Evolutionary conservation across 768 basidiomycete genomes (phyloP).

Genomic region (Daedaleopsis sinensis): DNA sequence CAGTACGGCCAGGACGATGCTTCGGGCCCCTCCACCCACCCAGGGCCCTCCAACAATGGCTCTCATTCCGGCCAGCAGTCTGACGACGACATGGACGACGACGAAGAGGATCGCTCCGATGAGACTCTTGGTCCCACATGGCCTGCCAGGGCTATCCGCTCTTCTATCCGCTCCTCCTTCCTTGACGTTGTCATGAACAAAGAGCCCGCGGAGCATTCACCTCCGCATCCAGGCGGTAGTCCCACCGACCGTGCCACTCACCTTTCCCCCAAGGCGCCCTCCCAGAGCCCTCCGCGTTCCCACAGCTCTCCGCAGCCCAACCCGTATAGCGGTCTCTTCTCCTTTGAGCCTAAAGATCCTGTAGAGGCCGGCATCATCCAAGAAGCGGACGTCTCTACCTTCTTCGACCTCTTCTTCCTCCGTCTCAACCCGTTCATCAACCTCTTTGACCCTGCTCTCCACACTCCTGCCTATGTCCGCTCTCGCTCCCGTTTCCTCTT

Average conservation of each 20-base stretch:
- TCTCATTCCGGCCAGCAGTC: slow-evolving; percentile 48
- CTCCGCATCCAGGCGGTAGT: slow-evolving; percentile 21
- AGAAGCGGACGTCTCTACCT: slow-evolving; percentile 67
- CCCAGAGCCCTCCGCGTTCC: slow-evolving; percentile 20
- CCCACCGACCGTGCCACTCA: slow-evolving; percentile 35
- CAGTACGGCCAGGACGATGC: slow-evolving; percentile 24
- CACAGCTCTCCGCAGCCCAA: slow-evolving; percentile 17
- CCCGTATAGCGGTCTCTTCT: slow-evolving; percentile 7
- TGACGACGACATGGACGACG: slow-evolving; percentile 61
- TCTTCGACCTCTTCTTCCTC: slow-evolving; percentile 80
- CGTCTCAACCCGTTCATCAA: slow-evolving; percentile 90
- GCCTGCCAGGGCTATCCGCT: slow-evolving; percentile 74
- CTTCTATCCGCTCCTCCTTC: slow-evolving; percentile 74
- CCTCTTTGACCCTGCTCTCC: slow-evolving; percentile 85
- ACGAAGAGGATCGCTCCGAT: slow-evolving; percentile 61
- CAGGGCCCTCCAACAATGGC: slow-evolving; percentile 47
- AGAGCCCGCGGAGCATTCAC: slow-evolving; percentile 40
- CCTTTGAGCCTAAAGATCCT: slow-evolving; percentile 51
- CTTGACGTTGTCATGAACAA: slow-evolving; percentile 85
- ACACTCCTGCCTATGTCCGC: slow-evolving; percentile 81
- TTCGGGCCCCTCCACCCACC: slow-evolving; percentile 28
- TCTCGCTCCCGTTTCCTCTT: slow-evolving; percentile 81
- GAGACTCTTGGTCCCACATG: slow-evolving; percentile 52
- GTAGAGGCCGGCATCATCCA: slow-evolving; percentile 70
- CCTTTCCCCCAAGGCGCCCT: slow-evolving; percentile 1